Evolutionary conservation across 805 yeast species (phyloP), one percentile per base, ranked within the genome.

Genomic region (Sugiyamaella chiloensis): DNA sequence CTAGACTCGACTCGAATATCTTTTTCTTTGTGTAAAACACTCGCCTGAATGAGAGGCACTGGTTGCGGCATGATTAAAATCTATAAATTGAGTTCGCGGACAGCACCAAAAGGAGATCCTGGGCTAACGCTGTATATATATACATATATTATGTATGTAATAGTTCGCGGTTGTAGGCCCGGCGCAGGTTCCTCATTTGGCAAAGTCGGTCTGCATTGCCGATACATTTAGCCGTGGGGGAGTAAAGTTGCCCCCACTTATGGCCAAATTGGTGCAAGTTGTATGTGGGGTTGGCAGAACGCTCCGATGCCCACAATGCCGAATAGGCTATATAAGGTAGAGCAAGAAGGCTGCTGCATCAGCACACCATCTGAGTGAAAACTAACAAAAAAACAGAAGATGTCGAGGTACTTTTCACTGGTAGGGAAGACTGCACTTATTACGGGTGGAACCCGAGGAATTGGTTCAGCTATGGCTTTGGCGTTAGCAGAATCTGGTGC

Each of bases 401-500:
- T 26, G 41, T 30, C 46, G n/a, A 44, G 24, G 12, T 32, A 17
- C 21, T 52, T 30, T 20, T 46, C 42, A 11, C 37, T 31, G 37
- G 39, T 36, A 21, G 55, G 55, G n/a, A 47, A 40, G 45, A 41
- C 34, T 14, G 55, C 46, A 26, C 40, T 40, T 31, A 60, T 76
- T 26, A 71, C 81, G 5, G 82, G 82, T 12, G 79, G 76, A 6
- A 69, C 77, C 16, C 69, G 74, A 19, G 82, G 81, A 4, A 76
- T 77, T 47, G 81, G 81, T 0, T 67, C 66, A 19, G 74, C 71
- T 40, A 69, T 74, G 39, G 76, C 76, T 17, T 59, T 61, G 32
- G 79, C 73, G n/a, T 62, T 75, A 24, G 79, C 77, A 1, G 66
- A 67, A 46, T 62, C 68, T 4, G 73, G 72, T 20, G 75, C 77